A percentile compares a stretch with the other conserved stretches of the same genome.
Evolutionary conservation across 2,329 filamentous ascomycete genomes (phyloP).

Genomic region (Bipolaris zeicola): DNA sequence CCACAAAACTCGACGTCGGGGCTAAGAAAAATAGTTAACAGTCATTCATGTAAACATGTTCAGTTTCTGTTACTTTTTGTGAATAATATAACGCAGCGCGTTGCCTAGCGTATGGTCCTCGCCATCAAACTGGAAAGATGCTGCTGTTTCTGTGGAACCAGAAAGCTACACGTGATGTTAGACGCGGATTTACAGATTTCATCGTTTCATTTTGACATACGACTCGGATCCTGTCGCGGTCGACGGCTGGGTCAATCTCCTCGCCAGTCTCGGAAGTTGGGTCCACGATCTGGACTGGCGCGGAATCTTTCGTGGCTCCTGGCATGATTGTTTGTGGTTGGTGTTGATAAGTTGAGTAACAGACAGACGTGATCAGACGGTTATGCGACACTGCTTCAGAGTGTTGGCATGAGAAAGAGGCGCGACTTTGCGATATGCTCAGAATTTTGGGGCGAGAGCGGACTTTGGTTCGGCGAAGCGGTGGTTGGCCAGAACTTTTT

Average conservation of each 20-base stretch:
- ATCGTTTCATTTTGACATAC: slow-evolving; percentile 36
- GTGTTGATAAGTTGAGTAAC: background rate
- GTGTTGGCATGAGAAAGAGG: slow-evolving; percentile 4
- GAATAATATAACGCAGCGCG: slow-evolving; percentile 90
- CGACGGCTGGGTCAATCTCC: slow-evolving; percentile 40
- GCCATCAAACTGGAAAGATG: slow-evolving; percentile 91
- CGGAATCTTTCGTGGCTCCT: slow-evolving; percentile 27
- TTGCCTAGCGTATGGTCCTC: slow-evolving; percentile 97
- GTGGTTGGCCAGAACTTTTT: slow-evolving; percentile 30
- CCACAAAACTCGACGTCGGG: slow-evolving; percentile 97
- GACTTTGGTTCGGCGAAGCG: slow-evolving; percentile 28
- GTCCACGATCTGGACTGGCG: slow-evolving; percentile 28
- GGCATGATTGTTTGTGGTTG: slow-evolving; percentile 25
- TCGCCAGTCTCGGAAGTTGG: slow-evolving; percentile 33
- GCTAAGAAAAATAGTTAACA: slow-evolving; percentile 54
- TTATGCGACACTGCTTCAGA: slow-evolving; percentile 1
- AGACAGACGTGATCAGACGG: background rate
- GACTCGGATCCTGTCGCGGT: slow-evolving; percentile 54
- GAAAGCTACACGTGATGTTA: slow-evolving; percentile 66
- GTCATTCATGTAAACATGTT: background rate
- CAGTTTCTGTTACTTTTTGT: slow-evolving; percentile 80
- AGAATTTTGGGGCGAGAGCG: slow-evolving; percentile 31
- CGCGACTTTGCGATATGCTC: slow-evolving; percentile 29
- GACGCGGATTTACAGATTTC: background rate
- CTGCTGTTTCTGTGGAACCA: slow-evolving; percentile 81